Evolutionary conservation across 2,329 filamentous ascomycete genomes (phyloP), one percentile per base, ranked within the genome.

Genomic region (Ilyonectria sp.): DNA sequence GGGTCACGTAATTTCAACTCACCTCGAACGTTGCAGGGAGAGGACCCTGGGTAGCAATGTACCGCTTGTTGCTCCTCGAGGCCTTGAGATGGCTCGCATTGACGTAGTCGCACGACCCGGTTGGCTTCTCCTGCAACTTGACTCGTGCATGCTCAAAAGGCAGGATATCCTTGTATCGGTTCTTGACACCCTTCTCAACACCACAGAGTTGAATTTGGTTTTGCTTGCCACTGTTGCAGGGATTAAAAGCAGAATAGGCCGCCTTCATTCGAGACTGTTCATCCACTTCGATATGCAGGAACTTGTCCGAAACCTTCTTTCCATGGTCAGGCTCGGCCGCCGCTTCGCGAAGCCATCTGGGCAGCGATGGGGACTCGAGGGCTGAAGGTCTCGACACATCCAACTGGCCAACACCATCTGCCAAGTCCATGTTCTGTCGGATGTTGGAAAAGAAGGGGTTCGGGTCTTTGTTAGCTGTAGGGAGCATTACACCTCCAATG

Each of bases 391-490:
- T 77, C 2, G 78, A 75, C 6, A 90, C 77, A n/a, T 90, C 87
- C 75, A 91, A 90, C 74, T 97, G 95, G 0, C 96, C 96, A 11
- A 98, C 95, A 21, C 96, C 96, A 72, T 94, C 94, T 35, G 97
- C 92, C 19, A 99, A 85, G 77, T 98, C 96, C 89, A 97, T 95
- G 71, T 98, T 97, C 79, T 98, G 96, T 49, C 96, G 91, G 74
- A 99, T 98, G 71, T 98, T 98, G 68, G 91, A 91, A 79, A 98
- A 98, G 83, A 99, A 98, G 0, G 95, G 95, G 74, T 97, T 97
- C 0, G 90, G 87, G 1, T 90, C 89, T 67, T 90, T 90, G 71
- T 90, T 87, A 0, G 89, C 86, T 44, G 84, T 84, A 1, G 96
- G 96, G 79, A 98, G 90, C 66, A 90, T 89, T 69, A 97, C 97